Conservation (phyloP, 106 monocot species). For the Acorus calamus region DNA sequence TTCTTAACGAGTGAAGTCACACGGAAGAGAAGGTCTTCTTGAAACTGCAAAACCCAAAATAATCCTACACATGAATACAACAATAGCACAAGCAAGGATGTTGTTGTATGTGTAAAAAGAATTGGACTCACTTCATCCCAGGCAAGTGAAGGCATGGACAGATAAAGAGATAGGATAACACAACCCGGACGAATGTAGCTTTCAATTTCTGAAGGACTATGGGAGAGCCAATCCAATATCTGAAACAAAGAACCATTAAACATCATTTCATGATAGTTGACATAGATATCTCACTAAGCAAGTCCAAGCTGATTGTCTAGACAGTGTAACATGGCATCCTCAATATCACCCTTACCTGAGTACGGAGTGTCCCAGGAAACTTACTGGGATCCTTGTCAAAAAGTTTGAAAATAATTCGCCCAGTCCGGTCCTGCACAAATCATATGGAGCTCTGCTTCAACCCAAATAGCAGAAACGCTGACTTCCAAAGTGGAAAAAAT, state of each 20-base stretch:
- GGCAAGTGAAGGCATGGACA: slow-evolving; percentile 57
- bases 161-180: slow-evolving; percentile 77
- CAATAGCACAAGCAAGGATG: neutral
- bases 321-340: neutral
- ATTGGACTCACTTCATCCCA: slow-evolving; percentile 62
- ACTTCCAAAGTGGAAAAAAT: too few species aligned
- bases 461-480: too few species aligned
- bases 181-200: slow-evolving; percentile 98
- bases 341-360: slow-evolving; percentile 35
- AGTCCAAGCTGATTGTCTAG: too few species aligned
- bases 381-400: slow-evolving; percentile 87
- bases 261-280: neutral
- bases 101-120: neutral
- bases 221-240: slow-evolving; percentile 86
- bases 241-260: slow-evolving; percentile 16
- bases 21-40: slow-evolving; percentile 52
- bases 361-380: slow-evolving; percentile 55
- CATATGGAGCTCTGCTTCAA: neutral
- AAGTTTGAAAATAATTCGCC: slow-evolving; percentile 79
- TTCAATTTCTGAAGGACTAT: slow-evolving; percentile 90
- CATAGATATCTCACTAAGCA: neutral
- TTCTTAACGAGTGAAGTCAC: slow-evolving; percentile 53
- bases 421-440: slow-evolving; percentile 67
- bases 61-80: neutral
- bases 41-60: slow-evolving; percentile 42